A percentile compares a stretch with the other conserved stretches of the same genome.
Conservation (phyloP, 2,329 filamentous ascomycete species). For the Fusarium humuli region DNA sequence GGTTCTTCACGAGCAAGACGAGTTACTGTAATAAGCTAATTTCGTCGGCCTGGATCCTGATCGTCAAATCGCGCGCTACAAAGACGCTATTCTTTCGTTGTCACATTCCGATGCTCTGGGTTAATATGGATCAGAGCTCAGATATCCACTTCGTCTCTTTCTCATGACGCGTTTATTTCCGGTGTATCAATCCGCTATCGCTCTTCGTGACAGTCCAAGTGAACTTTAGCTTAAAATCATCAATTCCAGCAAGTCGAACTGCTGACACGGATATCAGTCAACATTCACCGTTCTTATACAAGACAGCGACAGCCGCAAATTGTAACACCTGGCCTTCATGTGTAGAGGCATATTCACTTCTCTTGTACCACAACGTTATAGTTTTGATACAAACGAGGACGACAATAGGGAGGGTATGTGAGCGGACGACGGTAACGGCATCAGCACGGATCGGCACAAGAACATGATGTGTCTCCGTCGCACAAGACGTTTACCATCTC, state of each 20-base stretch:
- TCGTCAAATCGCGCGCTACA: background rate
- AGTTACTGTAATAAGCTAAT: background rate
- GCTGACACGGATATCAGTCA: no score
- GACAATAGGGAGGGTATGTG: no score
- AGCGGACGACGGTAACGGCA: no score
- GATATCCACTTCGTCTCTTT: background rate
- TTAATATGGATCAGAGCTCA: background rate
- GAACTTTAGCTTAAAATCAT: no score
- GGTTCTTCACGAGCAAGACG: background rate
- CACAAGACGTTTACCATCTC: background rate
- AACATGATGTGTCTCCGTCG: background rate
- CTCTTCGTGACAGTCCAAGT: background rate
- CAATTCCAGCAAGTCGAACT: no score
- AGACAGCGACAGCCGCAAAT: no score
- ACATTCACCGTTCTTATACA: no score
- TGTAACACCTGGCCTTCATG: no score
- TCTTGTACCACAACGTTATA: no score
- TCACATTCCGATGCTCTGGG: background rate
- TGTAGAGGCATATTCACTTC: no score
- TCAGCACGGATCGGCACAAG: no score
- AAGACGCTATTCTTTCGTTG: background rate
- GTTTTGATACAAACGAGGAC: no score
- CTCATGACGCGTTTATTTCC: rapidly evolving
- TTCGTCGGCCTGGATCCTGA: background rate
- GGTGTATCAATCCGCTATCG: background rate